Evolutionary conservation across 1,284 basidiomycete genomes (phyloP).

Genomic region (Rhodotorula sp.): DNA sequence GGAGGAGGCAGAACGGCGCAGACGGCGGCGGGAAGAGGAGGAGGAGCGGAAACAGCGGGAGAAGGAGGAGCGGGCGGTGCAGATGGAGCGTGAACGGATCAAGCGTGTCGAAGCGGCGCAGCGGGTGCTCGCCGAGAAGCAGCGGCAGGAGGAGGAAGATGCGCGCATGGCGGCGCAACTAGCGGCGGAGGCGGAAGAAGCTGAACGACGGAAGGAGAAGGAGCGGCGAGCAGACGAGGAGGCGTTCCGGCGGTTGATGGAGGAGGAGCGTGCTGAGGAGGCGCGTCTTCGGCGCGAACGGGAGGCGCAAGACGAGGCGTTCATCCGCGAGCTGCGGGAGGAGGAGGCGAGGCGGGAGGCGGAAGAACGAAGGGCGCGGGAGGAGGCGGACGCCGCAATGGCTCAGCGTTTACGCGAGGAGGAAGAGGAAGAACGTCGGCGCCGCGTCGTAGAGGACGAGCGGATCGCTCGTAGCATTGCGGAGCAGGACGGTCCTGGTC

Average conservation of each 20-base stretch:
- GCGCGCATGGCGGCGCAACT: constrained; percentile 15
- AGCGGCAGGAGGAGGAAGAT: constrained; percentile 24
- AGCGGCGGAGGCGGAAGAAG: constrained; percentile 16
- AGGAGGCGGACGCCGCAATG: constrained; percentile 16
- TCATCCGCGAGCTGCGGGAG: constrained; percentile 28
- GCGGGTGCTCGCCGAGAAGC: background rate
- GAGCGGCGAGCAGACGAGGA: constrained; percentile 18
- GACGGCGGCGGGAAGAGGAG: background rate
- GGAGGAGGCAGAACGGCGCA: constrained; percentile 5
- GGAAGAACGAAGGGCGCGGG: constrained; percentile 9
- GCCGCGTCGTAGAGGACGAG: constrained; percentile 23
- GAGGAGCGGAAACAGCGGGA: background rate
- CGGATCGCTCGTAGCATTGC: constrained; percentile 26
- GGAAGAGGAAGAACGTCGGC: constrained; percentile 7
- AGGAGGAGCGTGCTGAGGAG: constrained; percentile 8
- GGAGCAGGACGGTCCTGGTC: constrained; percentile 2
- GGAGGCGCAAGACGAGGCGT: constrained; percentile 22
- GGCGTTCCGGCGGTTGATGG: constrained; percentile 18
- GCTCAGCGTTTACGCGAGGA: constrained; percentile 7
- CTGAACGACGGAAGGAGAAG: constrained; percentile 6
- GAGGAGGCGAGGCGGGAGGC: constrained; percentile 7
- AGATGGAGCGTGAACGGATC: constrained; percentile 11
- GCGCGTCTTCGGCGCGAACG: constrained; percentile 8
- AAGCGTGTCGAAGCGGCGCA: constrained; percentile 10
- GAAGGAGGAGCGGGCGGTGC: background rate